phyloP scores from a whole-genome alignment of 306 rosid genomes.

The Gastrolobium bilobum region DNA sequence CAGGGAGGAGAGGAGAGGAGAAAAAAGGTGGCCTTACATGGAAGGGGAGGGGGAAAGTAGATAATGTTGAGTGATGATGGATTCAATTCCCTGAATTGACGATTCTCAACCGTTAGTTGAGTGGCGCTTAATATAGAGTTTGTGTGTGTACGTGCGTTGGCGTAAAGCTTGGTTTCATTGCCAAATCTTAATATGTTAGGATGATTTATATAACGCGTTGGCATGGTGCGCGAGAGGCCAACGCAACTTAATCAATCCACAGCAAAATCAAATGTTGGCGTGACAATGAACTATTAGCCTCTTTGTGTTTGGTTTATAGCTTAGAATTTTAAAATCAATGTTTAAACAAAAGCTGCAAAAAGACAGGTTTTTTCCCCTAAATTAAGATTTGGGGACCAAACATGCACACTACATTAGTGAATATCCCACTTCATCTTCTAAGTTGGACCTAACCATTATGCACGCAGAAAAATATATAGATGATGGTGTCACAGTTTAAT shows the following conservation, averaged over 20 bases:
- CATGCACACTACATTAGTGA: neutral
- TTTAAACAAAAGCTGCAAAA: no score
- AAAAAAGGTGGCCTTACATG: neutral
- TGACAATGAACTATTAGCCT: no score
- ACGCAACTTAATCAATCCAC: conserved; percentile 7
- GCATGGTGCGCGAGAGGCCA: neutral
- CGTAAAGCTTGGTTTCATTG: neutral
- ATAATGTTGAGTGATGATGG: conserved; percentile 44
- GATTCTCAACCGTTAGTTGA: conserved; percentile 48
- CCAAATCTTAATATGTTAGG: neutral
- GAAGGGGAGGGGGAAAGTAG: no score
- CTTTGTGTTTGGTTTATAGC: no score
- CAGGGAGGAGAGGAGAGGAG: neutral
- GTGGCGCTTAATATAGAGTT: conserved; percentile 60
- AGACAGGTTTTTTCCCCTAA: no score
- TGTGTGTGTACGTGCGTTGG: neutral
- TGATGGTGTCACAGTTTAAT: neutral
- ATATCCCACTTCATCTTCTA: neutral
- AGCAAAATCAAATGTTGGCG: no score
- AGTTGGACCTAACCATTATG: neutral
- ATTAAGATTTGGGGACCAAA: no score
- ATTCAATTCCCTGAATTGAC: conserved; percentile 26
- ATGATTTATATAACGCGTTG: neutral
- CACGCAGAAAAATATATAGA: neutral
- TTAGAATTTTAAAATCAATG: no score